These are phyloP conservation scores for Salvia splendens DNA, from an alignment of 257 asterid species.

Conservation along the genomic window DNA sequence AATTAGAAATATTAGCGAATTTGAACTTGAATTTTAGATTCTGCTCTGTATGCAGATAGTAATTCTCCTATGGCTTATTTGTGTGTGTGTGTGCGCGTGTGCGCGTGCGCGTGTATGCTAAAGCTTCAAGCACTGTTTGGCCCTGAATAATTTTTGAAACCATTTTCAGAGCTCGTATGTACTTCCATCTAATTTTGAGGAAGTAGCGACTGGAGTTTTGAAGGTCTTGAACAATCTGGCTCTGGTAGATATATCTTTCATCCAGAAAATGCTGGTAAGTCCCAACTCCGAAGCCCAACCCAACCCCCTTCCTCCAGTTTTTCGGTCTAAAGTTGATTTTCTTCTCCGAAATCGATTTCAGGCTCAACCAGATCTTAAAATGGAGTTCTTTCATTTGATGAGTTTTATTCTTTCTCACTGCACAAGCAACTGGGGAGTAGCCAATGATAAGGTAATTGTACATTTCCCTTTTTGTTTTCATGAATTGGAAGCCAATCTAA, in stretches of 20 bases:
- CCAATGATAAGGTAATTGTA: constrained; percentile 79
- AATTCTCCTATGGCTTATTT: constrained; percentile 15
- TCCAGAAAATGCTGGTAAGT: constrained; percentile 92
- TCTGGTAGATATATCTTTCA: constrained; percentile 72
- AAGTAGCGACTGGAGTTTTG: constrained; percentile 92
- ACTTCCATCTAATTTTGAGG: constrained; percentile 97
- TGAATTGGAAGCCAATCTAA: constrained; percentile 4
- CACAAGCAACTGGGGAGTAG: constrained; percentile 83
- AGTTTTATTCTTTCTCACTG: constrained; percentile 92
- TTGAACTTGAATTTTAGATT: constrained; percentile 18
- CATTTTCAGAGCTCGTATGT: constrained; percentile 62
- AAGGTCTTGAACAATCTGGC: constrained; percentile 98
- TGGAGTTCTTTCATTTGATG: constrained; percentile 97
- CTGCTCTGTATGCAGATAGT: not conserved
- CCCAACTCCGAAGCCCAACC: not conserved
- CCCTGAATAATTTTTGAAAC: constrained; percentile 31
- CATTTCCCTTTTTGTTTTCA: constrained; percentile 12
- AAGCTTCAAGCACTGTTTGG: constrained; percentile 12
- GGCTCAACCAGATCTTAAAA: constrained; percentile 95
- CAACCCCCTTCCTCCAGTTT: not conserved
- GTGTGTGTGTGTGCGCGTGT: not conserved
- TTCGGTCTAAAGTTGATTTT: constrained; percentile 11
- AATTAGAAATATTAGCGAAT: not conserved
- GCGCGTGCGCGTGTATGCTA: not conserved
- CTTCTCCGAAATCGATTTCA: constrained; percentile 41